Conservation (phyloP, 2,329 filamentous ascomycete species). For the Podosphaera fusca region DNA sequence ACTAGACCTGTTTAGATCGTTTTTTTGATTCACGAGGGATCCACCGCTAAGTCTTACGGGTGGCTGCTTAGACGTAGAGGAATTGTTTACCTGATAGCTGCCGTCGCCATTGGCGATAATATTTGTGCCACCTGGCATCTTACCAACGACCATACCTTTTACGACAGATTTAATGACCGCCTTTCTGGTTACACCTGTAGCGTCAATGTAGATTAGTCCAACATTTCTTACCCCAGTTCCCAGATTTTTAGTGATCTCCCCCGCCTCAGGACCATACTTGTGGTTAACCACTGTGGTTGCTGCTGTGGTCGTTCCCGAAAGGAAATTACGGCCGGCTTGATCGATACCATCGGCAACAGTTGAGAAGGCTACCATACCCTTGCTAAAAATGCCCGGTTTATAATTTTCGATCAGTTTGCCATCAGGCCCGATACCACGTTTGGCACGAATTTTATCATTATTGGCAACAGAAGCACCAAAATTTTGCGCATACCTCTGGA, state of each 20-base stretch:
- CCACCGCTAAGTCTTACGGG: neutral
- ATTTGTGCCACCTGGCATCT: slow-evolving; percentile 49
- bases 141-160: slow-evolving; percentile 83
- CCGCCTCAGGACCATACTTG: slow-evolving; percentile 69
- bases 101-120: slow-evolving; percentile 44
- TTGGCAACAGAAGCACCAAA: slow-evolving; percentile 54
- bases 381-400: slow-evolving; percentile 85
- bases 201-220: slow-evolving; percentile 90
- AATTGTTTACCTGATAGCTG: slow-evolving; percentile 2
- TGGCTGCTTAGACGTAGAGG: neutral
- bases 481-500: slow-evolving; percentile 71
- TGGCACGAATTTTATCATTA: slow-evolving; percentile 29
- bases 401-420: slow-evolving; percentile 38
- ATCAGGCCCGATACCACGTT: slow-evolving; percentile 40
- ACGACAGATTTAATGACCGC: slow-evolving; percentile 88
- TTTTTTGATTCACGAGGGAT: neutral
- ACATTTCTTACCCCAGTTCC: slow-evolving; percentile 88
- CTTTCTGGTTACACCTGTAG: slow-evolving; percentile 69
- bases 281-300: slow-evolving; percentile 74
- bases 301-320: slow-evolving; percentile 53
- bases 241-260: slow-evolving; percentile 49
- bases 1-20: neutral
- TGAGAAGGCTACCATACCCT: slow-evolving; percentile 86
- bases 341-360: slow-evolving; percentile 89
- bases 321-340: slow-evolving; percentile 56